Evolutionary conservation across 192 early-diverging fungal species (phyloP).

Genomic region (Podila minutissima): DNA sequence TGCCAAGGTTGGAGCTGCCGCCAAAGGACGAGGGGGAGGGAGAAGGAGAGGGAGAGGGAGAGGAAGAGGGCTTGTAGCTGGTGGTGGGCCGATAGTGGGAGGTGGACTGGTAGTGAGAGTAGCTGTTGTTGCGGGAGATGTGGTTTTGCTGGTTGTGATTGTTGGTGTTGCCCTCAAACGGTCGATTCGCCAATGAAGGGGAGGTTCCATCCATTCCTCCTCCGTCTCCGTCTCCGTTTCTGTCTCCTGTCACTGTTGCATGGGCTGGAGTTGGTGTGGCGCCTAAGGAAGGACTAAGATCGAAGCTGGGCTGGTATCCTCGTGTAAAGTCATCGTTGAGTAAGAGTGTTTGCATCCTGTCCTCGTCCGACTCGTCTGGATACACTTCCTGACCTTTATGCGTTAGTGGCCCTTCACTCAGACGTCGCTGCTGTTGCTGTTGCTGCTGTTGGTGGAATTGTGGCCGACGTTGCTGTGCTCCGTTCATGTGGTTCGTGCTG

Average conservation of each 20-base stretch:
- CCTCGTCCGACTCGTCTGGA: not conserved
- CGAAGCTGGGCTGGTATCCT: conserved; percentile 11
- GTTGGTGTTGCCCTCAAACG: not conserved
- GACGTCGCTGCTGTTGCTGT: not conserved
- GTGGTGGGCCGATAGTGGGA: not conserved
- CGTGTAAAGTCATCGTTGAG: conserved; percentile 23
- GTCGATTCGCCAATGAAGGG: not conserved
- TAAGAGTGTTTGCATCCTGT: conserved; percentile 11
- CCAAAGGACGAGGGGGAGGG: not conserved
- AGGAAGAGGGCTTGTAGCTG: not conserved
- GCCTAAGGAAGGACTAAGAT: not conserved
- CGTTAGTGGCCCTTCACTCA: too few relatives aligned
- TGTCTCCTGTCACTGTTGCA: not conserved
- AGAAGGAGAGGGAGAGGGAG: too few relatives aligned
- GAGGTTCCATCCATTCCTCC: not conserved
- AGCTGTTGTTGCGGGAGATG: not conserved
- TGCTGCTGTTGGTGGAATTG: too few relatives aligned
- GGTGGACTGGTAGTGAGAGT: not conserved
- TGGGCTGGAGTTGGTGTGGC: not conserved
- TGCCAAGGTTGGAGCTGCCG: not conserved
- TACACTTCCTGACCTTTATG: not conserved
- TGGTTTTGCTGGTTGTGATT: not conserved
- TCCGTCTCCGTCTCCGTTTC: not conserved
- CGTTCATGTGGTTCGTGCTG: not conserved
- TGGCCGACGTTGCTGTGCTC: too few relatives aligned